Percentiles rank a stretch among this genome's conserved stretches.
Evolutionary conservation across 2,329 filamentous ascomycete genomes (phyloP).

Genomic region (Myriangium duriaei): DNA sequence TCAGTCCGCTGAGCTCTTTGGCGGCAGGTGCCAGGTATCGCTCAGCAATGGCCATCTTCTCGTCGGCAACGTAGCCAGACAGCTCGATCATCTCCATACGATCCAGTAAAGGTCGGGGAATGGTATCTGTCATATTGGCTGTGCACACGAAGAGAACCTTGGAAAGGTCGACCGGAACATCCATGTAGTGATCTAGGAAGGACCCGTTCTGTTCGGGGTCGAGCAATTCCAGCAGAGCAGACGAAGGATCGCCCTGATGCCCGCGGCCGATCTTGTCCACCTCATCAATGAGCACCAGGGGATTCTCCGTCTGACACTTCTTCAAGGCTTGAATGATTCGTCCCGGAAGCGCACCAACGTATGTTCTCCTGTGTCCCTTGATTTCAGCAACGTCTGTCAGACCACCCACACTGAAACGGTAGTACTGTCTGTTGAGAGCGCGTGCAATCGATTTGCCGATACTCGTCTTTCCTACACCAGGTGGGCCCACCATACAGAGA

Average conservation of each 20-base stretch:
- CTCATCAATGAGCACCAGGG: slow-evolving; percentile 90
- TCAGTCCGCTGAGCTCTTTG: slow-evolving; percentile 84
- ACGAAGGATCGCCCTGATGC: slow-evolving; percentile 92
- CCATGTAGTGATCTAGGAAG: slow-evolving; percentile 97
- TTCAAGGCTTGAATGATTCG: slow-evolving; percentile 97
- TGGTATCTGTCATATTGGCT: slow-evolving; percentile 97
- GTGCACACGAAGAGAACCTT: slow-evolving; percentile 98
- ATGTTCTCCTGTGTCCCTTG: slow-evolving; percentile 92
- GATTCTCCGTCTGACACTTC: slow-evolving; percentile 98
- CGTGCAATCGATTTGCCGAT: slow-evolving; percentile 97
- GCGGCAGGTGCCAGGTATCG: slow-evolving; percentile 83
- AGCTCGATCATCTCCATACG: slow-evolving; percentile 97
- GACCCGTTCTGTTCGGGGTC: slow-evolving; percentile 96
- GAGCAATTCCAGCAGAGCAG: slow-evolving; percentile 80
- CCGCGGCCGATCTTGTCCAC: slow-evolving; percentile 96
- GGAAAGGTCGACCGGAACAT: slow-evolving; percentile 91
- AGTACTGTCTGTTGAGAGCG: slow-evolving; percentile 90
- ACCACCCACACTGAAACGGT: slow-evolving; percentile 94
- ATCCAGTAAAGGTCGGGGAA: slow-evolving; percentile 82
- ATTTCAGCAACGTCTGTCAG: slow-evolving; percentile 97
- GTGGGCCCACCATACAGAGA: slow-evolving; percentile 90
- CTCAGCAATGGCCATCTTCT: slow-evolving; percentile 98
- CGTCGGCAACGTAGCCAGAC: slow-evolving; percentile 91
- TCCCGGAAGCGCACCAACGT: slow-evolving; percentile 88
- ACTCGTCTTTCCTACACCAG: slow-evolving; percentile 95